These are phyloP conservation scores for Albugo laibachii DNA, from an alignment of 352 stramenopile genomes.

Conservation along the genomic window DNA sequence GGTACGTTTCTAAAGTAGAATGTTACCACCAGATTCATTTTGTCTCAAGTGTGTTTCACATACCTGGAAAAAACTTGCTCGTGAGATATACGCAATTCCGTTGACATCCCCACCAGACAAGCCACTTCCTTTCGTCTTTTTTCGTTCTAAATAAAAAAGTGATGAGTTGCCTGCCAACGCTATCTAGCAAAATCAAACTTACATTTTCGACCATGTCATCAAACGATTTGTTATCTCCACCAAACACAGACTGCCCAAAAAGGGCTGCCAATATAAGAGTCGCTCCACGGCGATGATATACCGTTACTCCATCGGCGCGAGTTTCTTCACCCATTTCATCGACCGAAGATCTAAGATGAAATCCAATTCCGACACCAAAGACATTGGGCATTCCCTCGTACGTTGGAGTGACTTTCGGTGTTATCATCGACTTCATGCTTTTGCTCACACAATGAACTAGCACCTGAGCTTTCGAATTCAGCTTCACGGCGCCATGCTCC, in stretches of 20 bases:
- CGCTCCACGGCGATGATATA: conserved; percentile 69
- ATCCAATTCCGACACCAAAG: conserved; percentile 56
- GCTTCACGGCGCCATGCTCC: conserved; percentile 40
- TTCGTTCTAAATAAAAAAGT: too few relatives aligned
- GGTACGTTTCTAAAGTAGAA: too few relatives aligned
- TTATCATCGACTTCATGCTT: background rate
- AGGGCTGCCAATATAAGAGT: conserved; percentile 43
- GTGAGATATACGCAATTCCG: too few relatives aligned
- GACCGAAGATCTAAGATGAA: conserved; percentile 45
- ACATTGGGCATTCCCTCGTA: conserved; percentile 12
- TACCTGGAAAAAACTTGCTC: too few relatives aligned
- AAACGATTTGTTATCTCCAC: conserved; percentile 27
- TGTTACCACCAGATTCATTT: too few relatives aligned
- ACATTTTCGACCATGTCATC: conserved; percentile 76
- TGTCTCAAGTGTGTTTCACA: too few relatives aligned
- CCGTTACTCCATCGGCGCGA: conserved; percentile 58
- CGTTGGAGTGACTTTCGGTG: background rate
- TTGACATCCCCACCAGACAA: too few relatives aligned
- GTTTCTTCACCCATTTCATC: conserved; percentile 65
- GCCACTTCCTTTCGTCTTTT: too few relatives aligned
- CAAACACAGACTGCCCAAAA: conserved; percentile 36
- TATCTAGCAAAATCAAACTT: background rate
- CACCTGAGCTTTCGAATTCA: background rate
- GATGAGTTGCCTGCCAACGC: background rate
- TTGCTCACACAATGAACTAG: conserved; percentile 2